phyloP scores from a whole-genome alignment of 345 rosid genomes.

The Theobroma cacao region DNA sequence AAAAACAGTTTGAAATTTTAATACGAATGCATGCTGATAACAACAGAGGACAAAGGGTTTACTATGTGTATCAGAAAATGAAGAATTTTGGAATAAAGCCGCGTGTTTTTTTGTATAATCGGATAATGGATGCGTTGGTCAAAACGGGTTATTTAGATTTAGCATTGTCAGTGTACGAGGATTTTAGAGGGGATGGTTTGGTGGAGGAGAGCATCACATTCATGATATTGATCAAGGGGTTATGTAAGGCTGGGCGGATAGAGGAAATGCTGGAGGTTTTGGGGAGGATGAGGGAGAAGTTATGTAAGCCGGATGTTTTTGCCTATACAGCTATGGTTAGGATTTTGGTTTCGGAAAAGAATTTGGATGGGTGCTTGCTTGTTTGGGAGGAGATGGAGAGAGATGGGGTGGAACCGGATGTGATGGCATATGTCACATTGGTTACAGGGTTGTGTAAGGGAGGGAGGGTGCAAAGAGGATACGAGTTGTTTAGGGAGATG shows the following conservation, averaged over 20 bases:
- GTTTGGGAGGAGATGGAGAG: slow-evolving; percentile 86
- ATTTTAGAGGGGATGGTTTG: slow-evolving; percentile 61
- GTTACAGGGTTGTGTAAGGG: slow-evolving; percentile 66
- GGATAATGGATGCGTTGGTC: slow-evolving; percentile 70
- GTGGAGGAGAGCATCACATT: slow-evolving; percentile 77
- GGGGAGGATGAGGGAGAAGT: slow-evolving; percentile 59
- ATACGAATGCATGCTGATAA: slow-evolving; percentile 91
- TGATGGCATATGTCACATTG: slow-evolving; percentile 75
- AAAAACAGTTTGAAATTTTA: slow-evolving; percentile 88
- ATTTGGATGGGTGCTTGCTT: slow-evolving; percentile 64
- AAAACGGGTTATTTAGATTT: slow-evolving; percentile 67
- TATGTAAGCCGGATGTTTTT: slow-evolving; percentile 85
- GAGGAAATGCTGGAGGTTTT: slow-evolving; percentile 61
- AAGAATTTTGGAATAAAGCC: slow-evolving; percentile 74
- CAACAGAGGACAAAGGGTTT: slow-evolving; percentile 74
- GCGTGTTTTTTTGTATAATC: slow-evolving; percentile 69
- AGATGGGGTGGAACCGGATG: slow-evolving; percentile 76
- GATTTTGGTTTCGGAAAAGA: slow-evolving; percentile 57
- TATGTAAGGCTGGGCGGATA: slow-evolving; percentile 65
- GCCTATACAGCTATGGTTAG: slow-evolving; percentile 79
- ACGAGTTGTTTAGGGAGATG: slow-evolving; percentile 72
- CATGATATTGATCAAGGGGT: slow-evolving; percentile 77
- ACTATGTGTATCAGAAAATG: slow-evolving; percentile 85
- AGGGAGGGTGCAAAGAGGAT: slow-evolving; percentile 52
- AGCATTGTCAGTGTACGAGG: slow-evolving; percentile 74